Evolutionary conservation across 768 basidiomycete genomes (phyloP), one percentile per base, ranked within the genome.

Genomic region (Leccinum subgranulosum): DNA sequence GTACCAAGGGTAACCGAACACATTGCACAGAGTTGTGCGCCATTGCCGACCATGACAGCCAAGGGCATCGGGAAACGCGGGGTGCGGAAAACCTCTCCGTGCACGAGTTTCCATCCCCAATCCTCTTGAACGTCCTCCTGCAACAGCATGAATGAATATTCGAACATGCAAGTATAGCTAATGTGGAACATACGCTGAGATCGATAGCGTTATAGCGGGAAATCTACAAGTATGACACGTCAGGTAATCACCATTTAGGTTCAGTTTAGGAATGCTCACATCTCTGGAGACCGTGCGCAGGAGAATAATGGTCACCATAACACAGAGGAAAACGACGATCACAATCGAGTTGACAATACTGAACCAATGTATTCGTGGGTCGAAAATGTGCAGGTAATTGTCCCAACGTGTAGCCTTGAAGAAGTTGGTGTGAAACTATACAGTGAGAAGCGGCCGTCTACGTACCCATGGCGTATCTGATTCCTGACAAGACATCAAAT

Each of bases 41-140:
- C 69, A 66, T 94, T 98, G 11, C 96, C 96, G n/a, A 90, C 86
- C 74, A 94, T 81, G 36, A 94, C 82, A 3, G 93, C 87, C 8
- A 98, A 76, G 8, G 88, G 61, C 80, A 94, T 84, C 0, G 93
- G 85, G 53, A 87, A 81, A 47, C 75, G 75, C 1, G 96, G 96
- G 1, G 87, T 77, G 21, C 96, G 84, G 79, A 98, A 98, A 17
- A 98, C 92, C 73, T 98, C 96, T 21, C 94, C 94, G 64, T 97
- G 94, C 23, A 98, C 86, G 17, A 98, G 83, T 69, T 98, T 98
- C 96, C 96, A 98, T 2, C 96, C 96, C 83, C 88, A 96, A 64
- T 98, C 96, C 75, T 98, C 96, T 73, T 95, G 93, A 3, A 97
- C 90, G 66, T 96, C 94, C 67, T 96, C 94, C 90, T 93, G 61